Evolutionary conservation across 305 asterid species (phyloP).

Genomic region (Fraxinus albicans): DNA sequence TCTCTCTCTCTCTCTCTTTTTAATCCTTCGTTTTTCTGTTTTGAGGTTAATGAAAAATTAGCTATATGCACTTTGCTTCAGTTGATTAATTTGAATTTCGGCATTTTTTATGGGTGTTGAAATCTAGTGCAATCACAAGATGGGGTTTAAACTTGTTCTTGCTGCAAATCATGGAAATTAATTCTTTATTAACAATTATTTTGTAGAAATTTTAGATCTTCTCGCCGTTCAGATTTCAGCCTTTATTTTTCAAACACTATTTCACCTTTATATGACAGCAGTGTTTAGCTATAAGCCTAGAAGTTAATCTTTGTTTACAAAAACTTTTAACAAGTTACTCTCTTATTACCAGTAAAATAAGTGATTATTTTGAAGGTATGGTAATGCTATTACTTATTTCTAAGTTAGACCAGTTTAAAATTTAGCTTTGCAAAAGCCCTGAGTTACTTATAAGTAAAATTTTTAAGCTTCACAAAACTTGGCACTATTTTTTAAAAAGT

Average conservation of each 20-base stretch:
- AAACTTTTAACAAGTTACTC: not conserved
- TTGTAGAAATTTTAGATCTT: not conserved
- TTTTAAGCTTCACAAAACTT: not conserved
- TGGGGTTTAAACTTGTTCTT: not conserved
- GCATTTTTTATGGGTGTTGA: not conserved
- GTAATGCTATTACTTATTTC: not conserved
- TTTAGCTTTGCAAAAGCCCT: not conserved
- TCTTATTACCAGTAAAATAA: not conserved
- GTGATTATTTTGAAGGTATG: not conserved
- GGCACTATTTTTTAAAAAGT: not conserved
- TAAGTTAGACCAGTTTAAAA: not conserved
- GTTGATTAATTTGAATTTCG: not conserved
- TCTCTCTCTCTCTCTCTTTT: no score
- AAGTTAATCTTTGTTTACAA: not conserved
- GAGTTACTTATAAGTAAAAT: not conserved
- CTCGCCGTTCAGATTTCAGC: not conserved
- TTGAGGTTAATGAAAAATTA: not conserved
- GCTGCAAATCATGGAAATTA: not conserved
- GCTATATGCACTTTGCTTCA: not conserved
- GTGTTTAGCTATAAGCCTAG: not conserved
- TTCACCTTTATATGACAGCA: not conserved
- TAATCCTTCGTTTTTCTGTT: slow-evolving; percentile 4
- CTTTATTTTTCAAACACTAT: not conserved
- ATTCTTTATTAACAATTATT: not conserved
- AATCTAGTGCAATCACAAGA: not conserved